These are phyloP conservation scores for Holtermannia corniformis DNA, from an alignment of 768 basidiomycete species.

Conservation along the genomic window DNA sequence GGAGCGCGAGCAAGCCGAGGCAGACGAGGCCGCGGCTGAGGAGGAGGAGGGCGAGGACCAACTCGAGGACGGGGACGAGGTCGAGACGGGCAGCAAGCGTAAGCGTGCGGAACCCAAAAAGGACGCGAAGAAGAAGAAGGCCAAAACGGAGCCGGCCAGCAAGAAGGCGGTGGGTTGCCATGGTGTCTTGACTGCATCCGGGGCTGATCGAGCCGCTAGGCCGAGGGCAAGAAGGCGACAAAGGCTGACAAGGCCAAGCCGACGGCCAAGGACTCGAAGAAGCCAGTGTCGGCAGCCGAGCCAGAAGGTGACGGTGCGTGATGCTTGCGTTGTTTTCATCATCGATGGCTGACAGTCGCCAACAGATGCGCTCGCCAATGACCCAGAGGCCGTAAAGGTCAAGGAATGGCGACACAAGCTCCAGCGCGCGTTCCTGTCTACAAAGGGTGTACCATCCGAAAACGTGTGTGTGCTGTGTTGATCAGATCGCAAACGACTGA, in stretches of 20 bases:
- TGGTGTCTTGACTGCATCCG: too few relatives aligned
- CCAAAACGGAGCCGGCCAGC: conserved; percentile 48
- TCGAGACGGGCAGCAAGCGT: conserved; percentile 63
- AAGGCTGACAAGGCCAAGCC: conserved; percentile 60
- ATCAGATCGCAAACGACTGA: conserved; percentile 4
- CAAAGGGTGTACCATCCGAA: conserved; percentile 51
- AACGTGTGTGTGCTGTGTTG: conserved; percentile 47
- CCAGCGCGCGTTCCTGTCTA: conserved; percentile 73
- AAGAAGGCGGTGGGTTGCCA: too few relatives aligned
- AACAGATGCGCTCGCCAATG: conserved; percentile 47
- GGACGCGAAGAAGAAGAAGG: conserved; percentile 59
- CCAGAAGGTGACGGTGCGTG: conserved; percentile 55
- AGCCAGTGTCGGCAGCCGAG: conserved; percentile 54
- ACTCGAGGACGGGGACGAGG: conserved; percentile 70
- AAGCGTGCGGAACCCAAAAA: conserved; percentile 56
- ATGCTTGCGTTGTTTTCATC: too few relatives aligned
- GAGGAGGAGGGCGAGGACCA: conserved; percentile 67
- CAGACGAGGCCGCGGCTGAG: conserved; percentile 57
- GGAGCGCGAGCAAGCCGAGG: conserved; percentile 46
- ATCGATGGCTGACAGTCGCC: conserved; percentile 8
- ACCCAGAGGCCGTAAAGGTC: conserved; percentile 63
- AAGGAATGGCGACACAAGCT: conserved; percentile 87
- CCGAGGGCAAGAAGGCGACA: background rate
- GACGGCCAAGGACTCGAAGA: conserved; percentile 24
- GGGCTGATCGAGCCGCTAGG: too few relatives aligned